Base-by-base conservation (phyloP, 768 basidiomycete genomes). In the Mycena rosella region DNA sequence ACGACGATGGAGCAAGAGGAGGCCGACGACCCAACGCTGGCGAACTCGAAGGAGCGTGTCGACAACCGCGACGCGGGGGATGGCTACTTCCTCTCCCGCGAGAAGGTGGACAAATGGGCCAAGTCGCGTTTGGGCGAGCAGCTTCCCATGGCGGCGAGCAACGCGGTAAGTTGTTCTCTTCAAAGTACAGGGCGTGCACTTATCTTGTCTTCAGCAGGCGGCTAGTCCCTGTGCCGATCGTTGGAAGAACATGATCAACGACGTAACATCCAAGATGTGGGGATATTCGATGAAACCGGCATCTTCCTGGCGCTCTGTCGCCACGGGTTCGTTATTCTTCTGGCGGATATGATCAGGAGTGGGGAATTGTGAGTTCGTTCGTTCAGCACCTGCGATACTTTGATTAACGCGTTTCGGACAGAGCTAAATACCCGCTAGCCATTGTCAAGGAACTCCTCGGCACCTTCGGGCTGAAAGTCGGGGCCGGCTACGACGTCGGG, bases 51-150 rank as follows among this genome's bases (percentile, higher is more conserved):
- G 18, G 60, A 71, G 59, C 61, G 57, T 3, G n/a, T 44, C 14
- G 70, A 68, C 47, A 48, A 45, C 22, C 65, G 55, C 9, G 62
- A 61, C 27, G 63, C 68, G 5, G 20, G 56, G 1, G 45, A 58
- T 3, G 59, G 61, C 24, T 66, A 60, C 34, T 60, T 65, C 52
- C 52, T 73, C 20, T 63, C 65, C 2, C 61, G 70, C 14, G 70
- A 68, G 29, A 32, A 64, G 36, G 70, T 71, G 34, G 70, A 71
- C 26, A 45, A 9, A 18, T 71, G 70, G 70, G 61, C 67, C 6
- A 27, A 59, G 17, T 24, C 34, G 42, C 30, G 60, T 9, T 13
- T 71, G 2, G 49, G 22, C 1, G 47, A 38, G 22, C 30, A 30
- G 3, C 9, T 63, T 24, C 48, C 59, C 2, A 44, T 32, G 38